Percentiles rank a stretch among this genome's conserved stretches.
Evolutionary conservation across 2,329 filamentous ascomycete genomes (phyloP).

Genomic region (Colletotrichum sp.): DNA sequence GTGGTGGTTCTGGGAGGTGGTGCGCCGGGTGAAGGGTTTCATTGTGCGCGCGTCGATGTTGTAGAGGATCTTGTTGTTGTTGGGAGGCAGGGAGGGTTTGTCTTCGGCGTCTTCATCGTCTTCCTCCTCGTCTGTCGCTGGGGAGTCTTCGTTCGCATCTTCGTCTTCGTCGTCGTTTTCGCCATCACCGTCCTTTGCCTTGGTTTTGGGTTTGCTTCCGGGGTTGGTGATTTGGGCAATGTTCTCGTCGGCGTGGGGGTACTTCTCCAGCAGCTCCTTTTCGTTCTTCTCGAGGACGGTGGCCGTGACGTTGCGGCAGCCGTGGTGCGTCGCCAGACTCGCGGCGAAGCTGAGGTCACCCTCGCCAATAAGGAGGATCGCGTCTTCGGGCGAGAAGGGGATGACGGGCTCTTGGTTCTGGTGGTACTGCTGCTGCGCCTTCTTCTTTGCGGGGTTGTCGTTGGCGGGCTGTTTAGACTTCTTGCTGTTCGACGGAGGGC

Average conservation of each 20-base stretch:
- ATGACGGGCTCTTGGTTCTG: conserved; percentile 56
- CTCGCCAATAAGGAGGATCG: conserved; percentile 80
- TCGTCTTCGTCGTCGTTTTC: not conserved
- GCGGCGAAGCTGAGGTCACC: conserved; percentile 81
- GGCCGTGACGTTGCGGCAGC: conserved; percentile 69
- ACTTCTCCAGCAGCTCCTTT: conserved; percentile 70
- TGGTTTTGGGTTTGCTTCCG: not conserved
- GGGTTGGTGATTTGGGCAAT: conserved; percentile 52
- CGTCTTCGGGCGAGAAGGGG: conserved; percentile 70
- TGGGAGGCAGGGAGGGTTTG: conserved; percentile 21
- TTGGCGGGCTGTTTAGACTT: conserved; percentile 22
- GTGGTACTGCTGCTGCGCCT: conserved; percentile 24
- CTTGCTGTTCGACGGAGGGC: conserved; percentile 4
- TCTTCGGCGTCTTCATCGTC: not conserved
- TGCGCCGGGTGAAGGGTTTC: conserved; percentile 44
- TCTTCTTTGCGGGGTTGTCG: conserved; percentile 16
- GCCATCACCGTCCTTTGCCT: not conserved
- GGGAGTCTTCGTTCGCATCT: conserved; percentile 10
- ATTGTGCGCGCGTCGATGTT: conserved; percentile 72
- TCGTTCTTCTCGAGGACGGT: conserved; percentile 69
- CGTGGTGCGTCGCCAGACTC: conserved; percentile 69
- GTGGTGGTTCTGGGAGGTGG: conserved; percentile 12
- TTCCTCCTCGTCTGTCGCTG: conserved; percentile 11
- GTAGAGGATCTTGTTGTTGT: conserved; percentile 57
- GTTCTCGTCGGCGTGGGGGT: conserved; percentile 71